Evolutionary conservation across 352 stramenopile genomes (phyloP), one percentile per base, ranked within the genome.

Genomic region (Globisporangium sylvaticum): DNA sequence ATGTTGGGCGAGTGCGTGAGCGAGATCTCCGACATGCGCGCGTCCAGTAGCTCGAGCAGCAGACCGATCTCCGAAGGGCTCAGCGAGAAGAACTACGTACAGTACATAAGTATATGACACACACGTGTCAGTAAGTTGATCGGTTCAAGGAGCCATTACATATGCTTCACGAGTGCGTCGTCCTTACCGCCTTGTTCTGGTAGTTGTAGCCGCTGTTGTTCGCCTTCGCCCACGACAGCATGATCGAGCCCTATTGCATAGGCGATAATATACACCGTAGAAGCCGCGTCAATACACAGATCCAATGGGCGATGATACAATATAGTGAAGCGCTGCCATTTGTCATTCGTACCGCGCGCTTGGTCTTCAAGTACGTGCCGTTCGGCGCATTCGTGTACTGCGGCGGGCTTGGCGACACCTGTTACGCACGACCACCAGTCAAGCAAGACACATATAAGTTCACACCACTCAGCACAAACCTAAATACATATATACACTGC

Each of bases 331-430:
- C 15, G 3, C 8, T 15, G 32, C 46, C 24, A 20, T 7, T 9
- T 20, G 10, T n/a, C 7, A 10, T 34, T 63, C 58, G 66, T 77
- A 94, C 87, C 52, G 82, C 65, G 3, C 87, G 87, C 75, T 94
- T 94, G 31, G 79, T 90, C 77, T 92, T 94, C 58, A 95, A 66
- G 71, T 95, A 95, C 46, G 73, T 88, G 1, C 87, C 83, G 14
- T 69, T 75, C 1, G 72, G 63, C n/a, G 56, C 55, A 44, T 69
- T 75, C 27, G 66, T 77, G 79, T 95, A 95, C 64, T 88, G 80
- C 27, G 87, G 83, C 20, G 83, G 73, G 25, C 74, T 81, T 15
- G 87, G 87, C 58, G 83, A 73, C 60, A 88, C 83, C 73, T 82
- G 34, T n/a, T 31, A 12, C 22, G 24, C 48, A 55, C 0, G 9